Conservation (phyloP, 1,284 basidiomycete species). For the Fomitopsis schrenkii region DNA sequence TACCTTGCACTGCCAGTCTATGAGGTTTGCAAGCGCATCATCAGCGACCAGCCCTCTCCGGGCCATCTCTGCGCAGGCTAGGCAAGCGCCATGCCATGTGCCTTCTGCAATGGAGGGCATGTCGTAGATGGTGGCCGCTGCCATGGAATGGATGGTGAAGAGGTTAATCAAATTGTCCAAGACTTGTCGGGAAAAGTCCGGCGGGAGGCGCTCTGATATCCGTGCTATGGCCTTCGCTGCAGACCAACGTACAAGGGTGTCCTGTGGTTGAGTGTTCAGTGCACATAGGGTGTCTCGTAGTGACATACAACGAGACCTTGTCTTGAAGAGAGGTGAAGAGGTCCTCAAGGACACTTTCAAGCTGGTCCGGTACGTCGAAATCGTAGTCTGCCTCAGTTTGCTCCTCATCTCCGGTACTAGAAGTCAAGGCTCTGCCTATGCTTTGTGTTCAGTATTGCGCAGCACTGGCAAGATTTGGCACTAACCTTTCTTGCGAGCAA, state of each 20-base stretch:
- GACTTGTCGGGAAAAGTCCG: constrained; percentile 75
- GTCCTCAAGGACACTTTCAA: constrained; percentile 74
- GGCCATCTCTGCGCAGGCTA: constrained; percentile 91
- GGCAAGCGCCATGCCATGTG: constrained; percentile 94
- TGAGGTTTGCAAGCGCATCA: constrained; percentile 54
- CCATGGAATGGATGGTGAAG: constrained; percentile 65
- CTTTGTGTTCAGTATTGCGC: not conserved
- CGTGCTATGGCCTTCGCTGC: constrained; percentile 92
- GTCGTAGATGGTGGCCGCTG: constrained; percentile 61
- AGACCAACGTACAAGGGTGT: constrained; percentile 94
- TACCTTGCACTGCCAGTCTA: constrained; percentile 81
- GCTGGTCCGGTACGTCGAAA: constrained; percentile 72
- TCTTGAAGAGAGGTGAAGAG: constrained; percentile 80
- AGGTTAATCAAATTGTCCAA: constrained; percentile 71
- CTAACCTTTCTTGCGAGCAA: constrained; percentile 38
- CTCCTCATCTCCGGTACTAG: not conserved
- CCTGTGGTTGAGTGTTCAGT: constrained; percentile 42
- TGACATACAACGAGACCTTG: constrained; percentile 48
- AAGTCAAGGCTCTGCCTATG: constrained; percentile 15
- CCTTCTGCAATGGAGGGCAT: constrained; percentile 75
- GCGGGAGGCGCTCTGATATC: constrained; percentile 77
- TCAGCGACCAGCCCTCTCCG: constrained; percentile 71
- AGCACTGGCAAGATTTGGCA: constrained; percentile 2
- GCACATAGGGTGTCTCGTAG: not conserved
- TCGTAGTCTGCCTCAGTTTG: not conserved